A percentile compares a stretch with the other conserved stretches of the same genome.
Evolutionary conservation across 495 filamentous ascomycete species (phyloP).

Genomic region (Staphylotrichum longicolle): DNA sequence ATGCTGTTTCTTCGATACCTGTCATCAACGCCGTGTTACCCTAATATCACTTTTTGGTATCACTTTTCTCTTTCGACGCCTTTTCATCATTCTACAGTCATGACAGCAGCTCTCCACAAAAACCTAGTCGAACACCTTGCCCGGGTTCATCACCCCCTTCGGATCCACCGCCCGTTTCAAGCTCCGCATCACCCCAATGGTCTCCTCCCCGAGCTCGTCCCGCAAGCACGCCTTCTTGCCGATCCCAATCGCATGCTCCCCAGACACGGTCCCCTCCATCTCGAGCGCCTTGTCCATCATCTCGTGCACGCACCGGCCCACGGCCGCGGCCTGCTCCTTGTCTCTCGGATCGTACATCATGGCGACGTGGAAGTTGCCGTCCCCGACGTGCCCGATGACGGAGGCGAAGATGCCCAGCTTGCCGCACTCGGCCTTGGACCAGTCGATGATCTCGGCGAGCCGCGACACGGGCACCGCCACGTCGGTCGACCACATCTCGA

Average conservation of each 20-base stretch:
- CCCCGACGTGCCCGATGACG: conserved; percentile 72
- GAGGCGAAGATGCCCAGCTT: conserved; percentile 63
- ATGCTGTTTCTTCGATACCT: background rate
- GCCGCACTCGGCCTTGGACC: conserved; percentile 61
- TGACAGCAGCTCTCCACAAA: background rate
- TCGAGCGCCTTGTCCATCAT: conserved; percentile 39
- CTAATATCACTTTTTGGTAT: conserved; percentile 1
- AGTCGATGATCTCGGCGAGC: conserved; percentile 65
- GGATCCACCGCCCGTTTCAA: conserved; percentile 36
- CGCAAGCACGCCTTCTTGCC: conserved; percentile 36
- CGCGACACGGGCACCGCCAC: conserved; percentile 68
- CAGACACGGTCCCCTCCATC: conserved; percentile 41
- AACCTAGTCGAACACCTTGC: conserved; percentile 36
- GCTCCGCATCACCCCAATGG: conserved; percentile 34
- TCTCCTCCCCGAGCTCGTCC: conserved; percentile 34
- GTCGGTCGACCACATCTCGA: conserved; percentile 67
- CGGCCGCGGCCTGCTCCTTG: conserved; percentile 23
- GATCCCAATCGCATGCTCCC: conserved; percentile 40
- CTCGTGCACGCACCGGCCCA: conserved; percentile 25
- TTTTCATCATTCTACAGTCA: background rate
- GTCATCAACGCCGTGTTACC: background rate
- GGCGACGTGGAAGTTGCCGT: conserved; percentile 39
- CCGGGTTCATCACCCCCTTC: conserved; percentile 39
- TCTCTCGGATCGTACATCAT: conserved; percentile 36
- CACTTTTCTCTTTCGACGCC: background rate